phyloP scores from a whole-genome alignment of 768 basidiomycete genomes.

The Postia placenta region DNA sequence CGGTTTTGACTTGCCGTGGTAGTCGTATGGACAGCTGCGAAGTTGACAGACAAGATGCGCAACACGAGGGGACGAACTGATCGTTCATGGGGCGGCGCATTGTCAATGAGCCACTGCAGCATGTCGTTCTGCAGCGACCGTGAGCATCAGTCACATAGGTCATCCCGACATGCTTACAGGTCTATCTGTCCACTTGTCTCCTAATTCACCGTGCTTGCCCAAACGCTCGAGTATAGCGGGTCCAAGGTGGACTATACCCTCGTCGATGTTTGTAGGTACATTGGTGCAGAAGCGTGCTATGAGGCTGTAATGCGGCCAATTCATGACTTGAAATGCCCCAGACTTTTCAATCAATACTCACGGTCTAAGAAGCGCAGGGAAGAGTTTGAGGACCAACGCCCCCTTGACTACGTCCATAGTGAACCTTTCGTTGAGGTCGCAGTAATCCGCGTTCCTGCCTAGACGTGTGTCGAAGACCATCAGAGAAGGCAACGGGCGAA shows the following conservation, averaged over 20 bases:
- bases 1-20: no score
- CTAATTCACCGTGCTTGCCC: conserved; percentile 23
- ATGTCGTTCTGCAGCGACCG: conserved; percentile 28
- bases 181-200: conserved; percentile 28
- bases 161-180: conserved; percentile 22
- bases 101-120: conserved; percentile 35
- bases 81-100: conserved; percentile 19
- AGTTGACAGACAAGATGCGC: conserved; percentile 23
- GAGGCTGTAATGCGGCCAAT: conserved; percentile 8
- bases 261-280: conserved; percentile 10
- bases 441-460: conserved; percentile 38
- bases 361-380: conserved; percentile 41
- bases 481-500: background rate
- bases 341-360: conserved; percentile 17
- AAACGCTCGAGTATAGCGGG: conserved; percentile 31
- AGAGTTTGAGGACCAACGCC: conserved; percentile 26
- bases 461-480: background rate
- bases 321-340: background rate
- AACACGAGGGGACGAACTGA: conserved; percentile 20
- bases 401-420: conserved; percentile 28
- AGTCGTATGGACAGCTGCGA: conserved; percentile 27
- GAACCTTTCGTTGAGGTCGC: conserved; percentile 25
- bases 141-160: conserved; percentile 12
- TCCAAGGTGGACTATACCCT: conserved; percentile 19
- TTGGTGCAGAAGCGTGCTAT: conserved; percentile 13